Evolutionary conservation across 1,284 basidiomycete species (phyloP).

Genomic region (Mycena sp.): DNA sequence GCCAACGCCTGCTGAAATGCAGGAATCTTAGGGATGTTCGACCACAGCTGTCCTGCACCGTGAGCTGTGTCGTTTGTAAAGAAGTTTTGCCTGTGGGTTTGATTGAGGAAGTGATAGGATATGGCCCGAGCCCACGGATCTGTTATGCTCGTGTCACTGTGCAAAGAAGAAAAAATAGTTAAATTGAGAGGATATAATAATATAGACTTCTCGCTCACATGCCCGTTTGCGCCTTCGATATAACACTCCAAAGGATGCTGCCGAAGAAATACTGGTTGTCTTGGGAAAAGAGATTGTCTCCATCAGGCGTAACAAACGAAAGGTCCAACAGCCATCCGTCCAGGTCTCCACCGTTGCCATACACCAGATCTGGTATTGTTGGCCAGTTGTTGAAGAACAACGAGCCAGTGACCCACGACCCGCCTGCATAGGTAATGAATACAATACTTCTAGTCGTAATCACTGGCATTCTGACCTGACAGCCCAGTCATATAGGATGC

Average conservation of each 20-base stretch:
- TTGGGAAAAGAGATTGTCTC: constrained; percentile 52
- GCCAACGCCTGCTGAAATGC: constrained; percentile 54
- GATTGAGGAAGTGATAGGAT: constrained; percentile 74
- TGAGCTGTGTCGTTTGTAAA: constrained; percentile 67
- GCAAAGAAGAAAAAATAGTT: not conserved
- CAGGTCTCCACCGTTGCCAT: constrained; percentile 57
- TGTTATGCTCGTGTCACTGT: constrained; percentile 68
- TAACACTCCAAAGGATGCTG: constrained; percentile 66
- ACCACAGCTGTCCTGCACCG: constrained; percentile 75
- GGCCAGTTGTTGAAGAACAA: constrained; percentile 69
- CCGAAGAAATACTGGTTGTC: constrained; percentile 67
- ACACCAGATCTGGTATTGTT: constrained; percentile 58
- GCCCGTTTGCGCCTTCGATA: constrained; percentile 61
- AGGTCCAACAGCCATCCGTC: constrained; percentile 70
- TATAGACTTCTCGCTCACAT: too few species aligned
- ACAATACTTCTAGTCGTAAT: not conserved
- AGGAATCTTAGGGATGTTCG: constrained; percentile 56
- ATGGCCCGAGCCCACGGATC: constrained; percentile 73
- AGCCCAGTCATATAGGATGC: constrained; percentile 68
- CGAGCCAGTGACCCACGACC: constrained; percentile 72
- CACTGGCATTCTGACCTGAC: constrained; percentile 60
- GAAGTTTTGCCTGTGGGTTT: constrained; percentile 65
- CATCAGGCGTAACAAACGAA: constrained; percentile 62
- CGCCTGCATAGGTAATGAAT: constrained; percentile 46
- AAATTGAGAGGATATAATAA: constrained; percentile 19